These are phyloP conservation scores for Melanopsichium pennsylvanicum DNA, from an alignment of 1,284 basidiomycete species.

Conservation along the genomic window DNA sequence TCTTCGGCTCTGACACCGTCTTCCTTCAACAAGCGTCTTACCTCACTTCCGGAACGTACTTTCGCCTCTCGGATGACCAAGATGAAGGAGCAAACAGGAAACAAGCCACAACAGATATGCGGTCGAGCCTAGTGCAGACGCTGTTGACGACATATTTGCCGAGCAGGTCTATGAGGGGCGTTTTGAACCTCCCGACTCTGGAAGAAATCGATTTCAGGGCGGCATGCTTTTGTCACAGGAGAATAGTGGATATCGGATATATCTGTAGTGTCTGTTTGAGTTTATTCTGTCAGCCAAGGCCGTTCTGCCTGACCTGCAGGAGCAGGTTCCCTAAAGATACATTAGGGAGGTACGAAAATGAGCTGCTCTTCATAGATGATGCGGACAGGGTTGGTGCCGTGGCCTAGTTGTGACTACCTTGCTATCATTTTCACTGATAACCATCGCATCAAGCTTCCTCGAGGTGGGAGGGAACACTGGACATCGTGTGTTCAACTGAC, in stretches of 20 bases:
- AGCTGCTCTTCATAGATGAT: conserved; percentile 19
- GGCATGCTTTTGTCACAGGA: conserved; percentile 98
- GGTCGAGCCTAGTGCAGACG: conserved; percentile 51
- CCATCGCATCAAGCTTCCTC: too few relatives aligned
- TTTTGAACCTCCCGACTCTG: conserved; percentile 85
- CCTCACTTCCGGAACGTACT: conserved; percentile 91
- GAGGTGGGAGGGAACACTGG: too few relatives aligned
- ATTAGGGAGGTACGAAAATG: conserved; percentile 21
- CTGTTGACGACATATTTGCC: conserved; percentile 58
- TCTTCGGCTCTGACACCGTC: conserved; percentile 87
- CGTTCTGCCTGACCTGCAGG: conserved; percentile 39
- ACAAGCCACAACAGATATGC: conserved; percentile 18
- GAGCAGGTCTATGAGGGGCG: conserved; percentile 73
- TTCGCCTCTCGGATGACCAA: conserved; percentile 81
- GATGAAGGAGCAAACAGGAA: conserved; percentile 74
- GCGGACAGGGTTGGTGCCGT: background rate
- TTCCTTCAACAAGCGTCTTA: conserved; percentile 98
- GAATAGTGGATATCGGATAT: conserved; percentile 94
- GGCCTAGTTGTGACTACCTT: too few relatives aligned
- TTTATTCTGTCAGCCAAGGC: conserved; percentile 43
- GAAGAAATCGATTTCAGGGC: conserved; percentile 96
- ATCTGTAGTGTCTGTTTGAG: conserved; percentile 74
- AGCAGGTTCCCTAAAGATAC: conserved; percentile 37
- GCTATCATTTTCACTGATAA: too few relatives aligned
- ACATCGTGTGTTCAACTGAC: too few relatives aligned